Evolutionary conservation across 2,329 filamentous ascomycete species (phyloP), one percentile per base, ranked within the genome.

Genomic region (Magnaporthiopsis rhizophila): DNA sequence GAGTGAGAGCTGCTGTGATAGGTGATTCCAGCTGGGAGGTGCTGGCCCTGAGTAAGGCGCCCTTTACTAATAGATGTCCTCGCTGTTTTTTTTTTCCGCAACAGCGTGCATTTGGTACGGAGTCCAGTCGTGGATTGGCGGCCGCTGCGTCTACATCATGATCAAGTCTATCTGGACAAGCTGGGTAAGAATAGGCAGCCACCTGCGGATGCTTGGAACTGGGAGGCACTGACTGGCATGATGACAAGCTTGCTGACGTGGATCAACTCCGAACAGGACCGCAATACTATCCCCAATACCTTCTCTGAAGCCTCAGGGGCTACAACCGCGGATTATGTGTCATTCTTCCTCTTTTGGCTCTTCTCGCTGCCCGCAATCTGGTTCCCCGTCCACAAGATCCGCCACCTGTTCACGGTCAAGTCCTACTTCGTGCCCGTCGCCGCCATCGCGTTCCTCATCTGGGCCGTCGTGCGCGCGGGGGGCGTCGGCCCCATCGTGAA

Each of bases 381-480:
- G 88, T 93, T 95, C 69, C 92, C 91, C 0, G 91, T 96, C 1
- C 90, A 96, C 76, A 86, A 94, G 77, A 88, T 96, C 71, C 87
- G 92, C 59, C 92, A 97, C 74, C 80, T 97, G 4, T 97, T 97
- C 77, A 97, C 92, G 0, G 89, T 91, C 72, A 97, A 97, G 78
- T 87, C 93, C 0, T 90, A 87, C 72, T 85, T 96, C 66, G 92
- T 95, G 0, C 93, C 93, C 0, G 82, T 83, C 53, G 92, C 91
- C n/a, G 92, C 90, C 62, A 81, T 97, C 62, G 86, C 90, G 18
- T 95, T 95, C 75, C 90, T 97, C 75, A 89, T 91, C 71, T 97
- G 93, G 93, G 85, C 91, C 2, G 82, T 96, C 32, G 87, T 91
- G 50, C 86, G 89, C 32, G 93, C 93, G 36, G 86, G 92, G 58